Evolutionary conservation across 768 basidiomycete species (phyloP).

Genomic region (Trametes gibbosa): DNA sequence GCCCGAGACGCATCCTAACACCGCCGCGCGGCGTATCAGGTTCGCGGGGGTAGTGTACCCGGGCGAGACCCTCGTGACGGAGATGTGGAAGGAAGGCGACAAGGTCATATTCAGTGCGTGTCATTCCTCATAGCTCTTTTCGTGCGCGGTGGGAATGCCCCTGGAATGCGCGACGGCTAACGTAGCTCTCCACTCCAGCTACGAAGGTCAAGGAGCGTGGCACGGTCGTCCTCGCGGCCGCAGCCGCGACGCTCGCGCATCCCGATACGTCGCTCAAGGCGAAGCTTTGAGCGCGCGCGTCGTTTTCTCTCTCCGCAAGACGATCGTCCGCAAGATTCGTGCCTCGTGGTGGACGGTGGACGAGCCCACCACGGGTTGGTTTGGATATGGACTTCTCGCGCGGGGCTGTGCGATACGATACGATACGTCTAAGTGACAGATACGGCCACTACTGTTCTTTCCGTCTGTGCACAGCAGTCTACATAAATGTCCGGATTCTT

Average conservation of each 20-base stretch:
- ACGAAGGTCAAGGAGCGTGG: conserved; percentile 88
- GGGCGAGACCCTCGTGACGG: conserved; percentile 91
- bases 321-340: no score
- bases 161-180: background rate
- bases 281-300: conserved; percentile 47
- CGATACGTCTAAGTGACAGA: background rate
- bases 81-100: conserved; percentile 96
- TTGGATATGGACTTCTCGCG: no score
- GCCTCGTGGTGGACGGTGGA: no score
- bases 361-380: no score
- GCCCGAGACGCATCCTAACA: background rate
- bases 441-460: background rate
- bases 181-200: conserved; percentile 39
- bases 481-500: no score
- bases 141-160: conserved; percentile 1
- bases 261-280: conserved; percentile 45
- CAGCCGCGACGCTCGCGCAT: conserved; percentile 72
- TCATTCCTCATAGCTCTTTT: background rate
- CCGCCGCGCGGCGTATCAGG: conserved; percentile 33
- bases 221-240: conserved; percentile 67
- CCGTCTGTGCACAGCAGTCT: no score
- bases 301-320: no score
- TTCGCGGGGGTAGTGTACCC: conserved; percentile 93
- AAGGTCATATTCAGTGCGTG: conserved; percentile 89
- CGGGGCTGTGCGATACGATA: no score